These are phyloP conservation scores for Penicillium sp. DNA, from an alignment of 2,329 filamentous ascomycete genomes.

Conservation along the genomic window DNA sequence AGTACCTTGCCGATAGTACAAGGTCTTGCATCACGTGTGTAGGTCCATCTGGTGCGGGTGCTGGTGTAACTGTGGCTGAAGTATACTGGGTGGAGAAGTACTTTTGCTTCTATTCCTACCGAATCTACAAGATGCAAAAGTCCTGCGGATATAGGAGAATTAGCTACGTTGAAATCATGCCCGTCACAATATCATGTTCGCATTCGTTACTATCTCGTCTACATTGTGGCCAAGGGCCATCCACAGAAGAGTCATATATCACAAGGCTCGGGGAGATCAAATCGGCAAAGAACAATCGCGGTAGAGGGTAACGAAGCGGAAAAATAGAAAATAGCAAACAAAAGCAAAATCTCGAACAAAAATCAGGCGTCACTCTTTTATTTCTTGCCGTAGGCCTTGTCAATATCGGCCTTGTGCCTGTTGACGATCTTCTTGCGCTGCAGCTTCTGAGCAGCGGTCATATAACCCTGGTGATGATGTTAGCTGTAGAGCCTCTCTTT, in stretches of 20 bases:
- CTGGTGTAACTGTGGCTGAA: slow-evolving; percentile 16
- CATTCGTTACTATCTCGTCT: slow-evolving; percentile 19
- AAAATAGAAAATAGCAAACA: neutral
- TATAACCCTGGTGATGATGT: slow-evolving; percentile 49
- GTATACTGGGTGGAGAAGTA: slow-evolving; percentile 5
- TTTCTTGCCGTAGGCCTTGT: slow-evolving; percentile 54
- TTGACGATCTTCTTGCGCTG: slow-evolving; percentile 64
- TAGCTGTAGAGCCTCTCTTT: neutral
- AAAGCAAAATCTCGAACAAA: neutral
- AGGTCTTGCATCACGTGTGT: slow-evolving; percentile 10
- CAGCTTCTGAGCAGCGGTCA: slow-evolving; percentile 68
- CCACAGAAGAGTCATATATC: slow-evolving; percentile 12
- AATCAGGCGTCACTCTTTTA: slow-evolving; percentile 19
- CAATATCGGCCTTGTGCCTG: slow-evolving; percentile 59
- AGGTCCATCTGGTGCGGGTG: slow-evolving; percentile 2
- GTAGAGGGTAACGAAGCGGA: slow-evolving; percentile 17
- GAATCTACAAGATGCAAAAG: neutral
- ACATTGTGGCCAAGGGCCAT: slow-evolving; percentile 14
- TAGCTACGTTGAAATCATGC: neutral
- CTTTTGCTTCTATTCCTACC: slow-evolving; percentile 1
- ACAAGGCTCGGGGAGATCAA: slow-evolving; percentile 11
- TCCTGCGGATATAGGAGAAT: neutral
- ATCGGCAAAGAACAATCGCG: slow-evolving; percentile 8
- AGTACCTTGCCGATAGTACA: neutral
- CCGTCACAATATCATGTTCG: slow-evolving; percentile 13